These are phyloP conservation scores for Alternaria longipes DNA, from an alignment of 2,329 filamentous ascomycete species.

Conservation along the genomic window DNA sequence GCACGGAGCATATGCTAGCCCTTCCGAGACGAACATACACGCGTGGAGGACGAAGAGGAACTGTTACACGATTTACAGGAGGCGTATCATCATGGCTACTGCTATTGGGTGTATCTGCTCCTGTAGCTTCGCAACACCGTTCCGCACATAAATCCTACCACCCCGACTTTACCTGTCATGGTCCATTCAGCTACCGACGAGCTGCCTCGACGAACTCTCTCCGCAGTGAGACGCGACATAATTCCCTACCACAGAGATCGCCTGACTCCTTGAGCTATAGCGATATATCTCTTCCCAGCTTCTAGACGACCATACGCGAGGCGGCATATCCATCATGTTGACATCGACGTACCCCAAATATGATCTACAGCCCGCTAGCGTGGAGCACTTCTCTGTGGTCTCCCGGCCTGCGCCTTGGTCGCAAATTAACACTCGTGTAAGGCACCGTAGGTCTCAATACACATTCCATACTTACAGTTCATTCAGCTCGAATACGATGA, in stretches of 20 bases:
- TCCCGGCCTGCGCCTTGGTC: constrained; percentile 4
- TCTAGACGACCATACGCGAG: not conserved
- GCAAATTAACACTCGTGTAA: constrained; percentile 14
- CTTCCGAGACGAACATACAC: constrained; percentile 1
- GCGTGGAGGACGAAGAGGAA: not conserved
- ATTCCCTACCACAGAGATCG: not conserved
- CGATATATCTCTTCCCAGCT: not conserved
- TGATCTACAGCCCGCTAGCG: not conserved
- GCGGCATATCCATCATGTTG: constrained; percentile 8
- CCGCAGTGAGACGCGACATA: not conserved
- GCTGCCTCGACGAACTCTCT: not conserved
- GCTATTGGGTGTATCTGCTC: not conserved
- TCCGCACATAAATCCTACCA: constrained; percentile 2
- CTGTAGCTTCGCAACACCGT: constrained; percentile 1
- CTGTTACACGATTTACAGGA: constrained; percentile 3
- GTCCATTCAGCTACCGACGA: not conserved
- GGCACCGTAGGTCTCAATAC: not conserved
- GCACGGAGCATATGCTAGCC: constrained; percentile 6
- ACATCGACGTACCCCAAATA: not conserved
- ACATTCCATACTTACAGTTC: not conserved
- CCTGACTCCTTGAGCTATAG: not conserved
- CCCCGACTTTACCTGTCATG: not conserved
- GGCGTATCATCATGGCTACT: constrained; percentile 7
- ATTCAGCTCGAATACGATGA: not conserved
- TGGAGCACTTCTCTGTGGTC: not conserved